A percentile compares a stretch with the other conserved stretches of the same genome.
Evolutionary conservation across 345 rosid species (phyloP).

Genomic region (Eucalyptus lansdowneana): DNA sequence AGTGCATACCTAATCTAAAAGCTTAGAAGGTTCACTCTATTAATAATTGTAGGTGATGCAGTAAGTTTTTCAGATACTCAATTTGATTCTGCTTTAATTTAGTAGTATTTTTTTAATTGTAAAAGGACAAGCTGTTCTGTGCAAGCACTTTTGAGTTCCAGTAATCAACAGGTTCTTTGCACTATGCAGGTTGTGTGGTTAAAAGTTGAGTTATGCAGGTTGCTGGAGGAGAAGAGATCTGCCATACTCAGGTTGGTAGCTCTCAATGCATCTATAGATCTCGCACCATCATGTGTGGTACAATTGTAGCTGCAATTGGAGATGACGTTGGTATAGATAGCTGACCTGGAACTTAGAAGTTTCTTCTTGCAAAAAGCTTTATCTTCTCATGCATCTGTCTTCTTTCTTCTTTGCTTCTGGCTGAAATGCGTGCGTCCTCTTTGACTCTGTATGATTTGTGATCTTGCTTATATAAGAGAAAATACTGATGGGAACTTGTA

Average conservation of each 20-base stretch:
- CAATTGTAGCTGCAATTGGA: background rate
- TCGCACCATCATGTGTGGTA: background rate
- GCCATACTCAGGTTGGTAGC: constrained; percentile 58
- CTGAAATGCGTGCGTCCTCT: background rate
- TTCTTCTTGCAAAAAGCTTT: background rate
- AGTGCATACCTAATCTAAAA: background rate
- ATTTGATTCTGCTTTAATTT: background rate
- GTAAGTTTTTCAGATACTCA: background rate
- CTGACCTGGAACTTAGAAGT: background rate
- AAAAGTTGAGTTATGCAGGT: constrained; percentile 81
- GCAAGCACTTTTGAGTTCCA: constrained; percentile 27
- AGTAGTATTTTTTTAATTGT: background rate
- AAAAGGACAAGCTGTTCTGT: background rate
- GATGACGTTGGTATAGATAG: background rate
- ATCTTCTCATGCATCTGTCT: background rate
- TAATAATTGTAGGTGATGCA: background rate
- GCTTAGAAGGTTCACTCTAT: background rate
- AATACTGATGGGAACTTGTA: background rate
- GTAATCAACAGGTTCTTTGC: constrained; percentile 17
- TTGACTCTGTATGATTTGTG: background rate
- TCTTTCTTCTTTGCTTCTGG: background rate
- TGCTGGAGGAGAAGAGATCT: constrained; percentile 85
- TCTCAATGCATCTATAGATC: background rate
- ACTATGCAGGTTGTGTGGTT: constrained; percentile 73
- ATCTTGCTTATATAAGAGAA: background rate